phyloP scores from a whole-genome alignment of 257 asterid genomes.

The Solanum lignicaule region DNA sequence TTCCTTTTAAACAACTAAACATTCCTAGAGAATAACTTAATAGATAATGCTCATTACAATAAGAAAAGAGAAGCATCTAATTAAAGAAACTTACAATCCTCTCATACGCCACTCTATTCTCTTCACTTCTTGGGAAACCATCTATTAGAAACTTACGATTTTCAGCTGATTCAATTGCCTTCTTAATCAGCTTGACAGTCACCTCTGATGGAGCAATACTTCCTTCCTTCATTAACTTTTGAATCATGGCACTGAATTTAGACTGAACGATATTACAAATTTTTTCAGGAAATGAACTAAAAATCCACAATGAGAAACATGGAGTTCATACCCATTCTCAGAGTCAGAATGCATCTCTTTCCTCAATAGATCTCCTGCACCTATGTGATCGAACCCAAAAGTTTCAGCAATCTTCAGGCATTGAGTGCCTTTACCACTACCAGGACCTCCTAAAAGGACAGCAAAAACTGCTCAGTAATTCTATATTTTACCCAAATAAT shows the following conservation, averaged over 20 bases:
- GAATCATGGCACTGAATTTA: constrained; percentile 70
- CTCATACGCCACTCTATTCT: constrained; percentile 78
- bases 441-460: constrained; percentile 80
- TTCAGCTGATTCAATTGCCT: constrained; percentile 57
- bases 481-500: not conserved
- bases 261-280: not conserved
- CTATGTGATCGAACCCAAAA: constrained; percentile 82
- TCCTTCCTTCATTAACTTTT: constrained; percentile 71
- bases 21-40: not conserved
- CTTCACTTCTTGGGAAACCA: constrained; percentile 97
- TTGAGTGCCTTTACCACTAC: constrained; percentile 98
- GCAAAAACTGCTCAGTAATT: constrained; percentile 7
- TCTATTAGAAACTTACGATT: constrained; percentile 68
- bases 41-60: constrained; percentile 1
- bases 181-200: constrained; percentile 63
- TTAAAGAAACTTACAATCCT: constrained; percentile 53
- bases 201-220: constrained; percentile 87
- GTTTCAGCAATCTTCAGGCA: constrained; percentile 62
- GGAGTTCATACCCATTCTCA: constrained; percentile 50
- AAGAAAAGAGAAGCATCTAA: not conserved
- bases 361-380: constrained; percentile 96
- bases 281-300: not conserved
- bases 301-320: not conserved
- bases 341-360: constrained; percentile 56
- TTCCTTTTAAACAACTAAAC: not conserved